Evolutionary conservation across 805 yeast species (phyloP), one percentile per base, ranked within the genome.

Genomic region (Ogataea neopini): DNA sequence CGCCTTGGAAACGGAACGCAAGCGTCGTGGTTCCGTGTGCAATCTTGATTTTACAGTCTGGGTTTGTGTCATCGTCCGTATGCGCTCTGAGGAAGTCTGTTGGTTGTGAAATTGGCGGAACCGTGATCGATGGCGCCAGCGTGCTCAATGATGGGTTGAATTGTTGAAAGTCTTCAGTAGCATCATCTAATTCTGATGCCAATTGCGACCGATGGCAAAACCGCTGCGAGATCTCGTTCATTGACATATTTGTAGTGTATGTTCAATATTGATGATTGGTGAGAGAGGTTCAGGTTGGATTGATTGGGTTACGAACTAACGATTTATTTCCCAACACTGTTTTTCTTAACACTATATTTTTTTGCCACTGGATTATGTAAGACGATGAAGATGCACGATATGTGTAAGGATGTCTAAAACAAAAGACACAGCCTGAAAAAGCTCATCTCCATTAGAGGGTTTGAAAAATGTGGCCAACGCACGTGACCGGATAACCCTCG

Each of bases 1-100:
- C 99, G 22, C 92, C 97, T 71, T 92, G 83, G 70, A 91, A 94
- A 68, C 97, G 79, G 74, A 94, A 94, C 8, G 98, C 97, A 60
- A 94, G 75, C 11, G 99, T 94, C 6, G 99, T 94, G n/a, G 99
- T 94, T 68, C 99, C 99, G 70, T 94, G 99, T 18, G 97, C 97
- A 62, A 94, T 87, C 68, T 94, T 92, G 73, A 94, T 92, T 62
- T 84, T 86, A 71, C 96, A 91, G 64, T 90, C 97, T 22, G 96
- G 96, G 66, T 91, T 92, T 51, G 83, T 65, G 15, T 89, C 84
- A 69, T 94, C 97, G 69, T 94, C 99, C 6, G 99, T 94, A 69
- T 94, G 97, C n/a, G 97, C 97, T 67, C 98, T 79, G 57, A 94
- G 74, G 66, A 92, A 92, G 45, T 87, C 96, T 6, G 96, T 81